These are phyloP conservation scores for Clavaria fumosa DNA, from an alignment of 768 basidiomycete species.

Conservation along the genomic window DNA sequence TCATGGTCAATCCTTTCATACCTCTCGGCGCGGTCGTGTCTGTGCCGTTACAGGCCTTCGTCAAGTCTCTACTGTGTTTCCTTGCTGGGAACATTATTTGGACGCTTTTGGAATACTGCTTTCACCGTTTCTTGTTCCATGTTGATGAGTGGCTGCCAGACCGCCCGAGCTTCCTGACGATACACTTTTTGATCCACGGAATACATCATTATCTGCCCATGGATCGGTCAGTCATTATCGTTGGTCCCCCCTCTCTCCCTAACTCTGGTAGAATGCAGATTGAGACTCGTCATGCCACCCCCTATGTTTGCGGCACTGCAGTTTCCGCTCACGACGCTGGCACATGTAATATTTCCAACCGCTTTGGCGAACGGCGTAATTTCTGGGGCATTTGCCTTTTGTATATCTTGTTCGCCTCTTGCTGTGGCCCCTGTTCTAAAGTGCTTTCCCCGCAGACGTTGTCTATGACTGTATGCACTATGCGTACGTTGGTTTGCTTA, in stretches of 20 bases:
- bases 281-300: slow-evolving; percentile 97
- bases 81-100: slow-evolving; percentile 77
- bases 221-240: slow-evolving; percentile 48
- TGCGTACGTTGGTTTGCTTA: slow-evolving; percentile 34
- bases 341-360: slow-evolving; percentile 65
- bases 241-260: background rate
- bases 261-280: slow-evolving; percentile 22
- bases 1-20: slow-evolving; percentile 38
- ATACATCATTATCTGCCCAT: slow-evolving; percentile 97
- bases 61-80: slow-evolving; percentile 54
- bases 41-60: slow-evolving; percentile 35
- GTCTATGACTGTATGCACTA: slow-evolving; percentile 89
- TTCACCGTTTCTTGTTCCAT: slow-evolving; percentile 98
- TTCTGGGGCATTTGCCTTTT: slow-evolving; percentile 65
- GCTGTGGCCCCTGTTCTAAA: background rate
- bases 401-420: slow-evolving; percentile 25
- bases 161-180: slow-evolving; percentile 52
- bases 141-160: slow-evolving; percentile 82
- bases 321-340: slow-evolving; percentile 77
- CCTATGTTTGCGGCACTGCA: slow-evolving; percentile 61
- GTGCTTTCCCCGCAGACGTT: slow-evolving; percentile 36
- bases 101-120: slow-evolving; percentile 84
- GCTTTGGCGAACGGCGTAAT: slow-evolving; percentile 87
- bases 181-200: slow-evolving; percentile 91
- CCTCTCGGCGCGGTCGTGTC: slow-evolving; percentile 33